Conservation (phyloP, 106 monocot genomes). For the Dendrobium nobile region DNA sequence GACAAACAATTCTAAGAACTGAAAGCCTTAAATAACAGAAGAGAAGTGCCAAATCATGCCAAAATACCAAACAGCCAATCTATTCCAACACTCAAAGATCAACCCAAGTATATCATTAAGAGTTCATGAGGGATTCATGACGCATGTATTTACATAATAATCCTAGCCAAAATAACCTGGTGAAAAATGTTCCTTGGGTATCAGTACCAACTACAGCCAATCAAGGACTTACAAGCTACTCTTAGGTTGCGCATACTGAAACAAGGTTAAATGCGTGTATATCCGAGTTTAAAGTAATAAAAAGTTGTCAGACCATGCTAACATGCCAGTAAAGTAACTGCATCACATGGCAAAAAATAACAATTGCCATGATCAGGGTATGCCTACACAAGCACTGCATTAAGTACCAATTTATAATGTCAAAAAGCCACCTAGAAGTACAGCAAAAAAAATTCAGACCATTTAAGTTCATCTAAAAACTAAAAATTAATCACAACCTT, state of each 20-base stretch:
- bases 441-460: background rate
- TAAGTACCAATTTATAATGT: background rate
- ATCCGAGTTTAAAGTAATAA: background rate
- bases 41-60: background rate
- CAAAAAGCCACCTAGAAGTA: background rate
- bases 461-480: no score
- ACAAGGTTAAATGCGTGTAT: background rate
- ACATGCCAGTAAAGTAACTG: background rate
- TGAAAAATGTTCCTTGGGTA: no score
- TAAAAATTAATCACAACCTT: no score
- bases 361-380: background rate
- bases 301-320: background rate
- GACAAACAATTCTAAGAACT: background rate
- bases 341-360: background rate
- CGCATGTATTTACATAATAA: background rate
- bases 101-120: background rate
- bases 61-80: background rate
- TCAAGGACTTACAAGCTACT: background rate
- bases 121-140: background rate
- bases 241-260: background rate
- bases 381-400: background rate
- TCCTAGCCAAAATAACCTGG: background rate
- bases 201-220: background rate
- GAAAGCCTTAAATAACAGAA: background rate
- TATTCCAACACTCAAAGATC: slow-evolving; percentile 2